Base-by-base conservation (phyloP, 2,329 filamentous ascomycete species). In the Fusarium chuoi region DNA sequence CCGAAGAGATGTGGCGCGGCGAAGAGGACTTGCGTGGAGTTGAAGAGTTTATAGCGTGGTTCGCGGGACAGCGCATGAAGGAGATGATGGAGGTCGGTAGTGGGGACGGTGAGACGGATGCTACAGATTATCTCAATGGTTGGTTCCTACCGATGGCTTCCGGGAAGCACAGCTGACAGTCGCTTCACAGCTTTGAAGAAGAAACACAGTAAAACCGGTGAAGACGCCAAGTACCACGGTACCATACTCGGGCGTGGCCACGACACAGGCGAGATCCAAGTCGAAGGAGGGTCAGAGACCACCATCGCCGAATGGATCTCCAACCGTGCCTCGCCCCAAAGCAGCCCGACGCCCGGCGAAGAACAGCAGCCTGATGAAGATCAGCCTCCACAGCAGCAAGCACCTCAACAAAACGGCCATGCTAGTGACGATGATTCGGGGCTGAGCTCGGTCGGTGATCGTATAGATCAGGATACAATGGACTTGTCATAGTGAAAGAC, bases 131-230 rank as follows among this genome's bases (percentile, higher is more conserved):
- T 78, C 80, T 95, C 24, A 90, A 88, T 64, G 88, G 91, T 92
- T 75, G 78, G 87, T 67, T 45, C 36, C 33, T 10, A 24, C 20
- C 7, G 20, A 24, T 22, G 39, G 18, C 18, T 17, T 33, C 18
- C 15, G 22, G n/a, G 15, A 39, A 38, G 45, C 11, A 22, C n/a
- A 20, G 69, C 46, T 68, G 86, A 86, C 85, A 38, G 30, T 92
- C 45, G 59, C 48, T 68, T 38, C 51, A 4, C 74, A 93, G 93
- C 91, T 9, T 85, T 98, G 46, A 98, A 97, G 83, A 96, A 95
- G 84, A 98, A 97, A 80, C 94, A 97, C 82, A 95, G 92, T 84
- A 97, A 96, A 77, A 93, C 93, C 2, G 94, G 93, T 71, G 94
- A 97, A 78, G 95, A 97, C 79, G 92, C 92, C 15, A 92, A 96